These are phyloP conservation scores for Solanum aculeatissimum DNA, from an alignment of 305 asterid genomes.

Conservation along the genomic window DNA sequence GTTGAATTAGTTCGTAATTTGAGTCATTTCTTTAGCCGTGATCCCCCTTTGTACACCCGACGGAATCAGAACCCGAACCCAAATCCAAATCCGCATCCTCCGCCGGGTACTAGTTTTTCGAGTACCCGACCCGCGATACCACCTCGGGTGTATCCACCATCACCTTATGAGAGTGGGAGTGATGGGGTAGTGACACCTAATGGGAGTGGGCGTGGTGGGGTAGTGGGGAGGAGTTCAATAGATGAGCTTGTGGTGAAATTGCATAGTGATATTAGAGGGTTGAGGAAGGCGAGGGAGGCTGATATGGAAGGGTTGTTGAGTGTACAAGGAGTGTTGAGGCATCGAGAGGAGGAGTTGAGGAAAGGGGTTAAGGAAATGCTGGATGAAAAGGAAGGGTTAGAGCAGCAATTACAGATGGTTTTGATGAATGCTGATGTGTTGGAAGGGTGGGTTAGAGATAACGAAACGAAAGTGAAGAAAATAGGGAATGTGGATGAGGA, in stretches of 20 bases:
- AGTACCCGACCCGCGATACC: conserved; percentile 52
- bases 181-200: neutral
- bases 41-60: conserved; percentile 47
- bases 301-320: conserved; percentile 73
- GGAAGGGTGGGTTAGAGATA: conserved; percentile 77
- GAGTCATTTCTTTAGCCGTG: conserved; percentile 54
- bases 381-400: conserved; percentile 83
- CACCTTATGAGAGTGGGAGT: conserved; percentile 23
- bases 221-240: conserved; percentile 47
- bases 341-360: conserved; percentile 46
- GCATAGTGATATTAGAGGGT: conserved; percentile 45
- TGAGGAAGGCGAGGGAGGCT: conserved; percentile 56
- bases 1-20: conserved; percentile 58
- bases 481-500: conserved; percentile 34
- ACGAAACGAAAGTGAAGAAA: conserved; percentile 37
- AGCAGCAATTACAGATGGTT: conserved; percentile 83
- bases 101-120: neutral
- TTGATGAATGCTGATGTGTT: conserved; percentile 64
- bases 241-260: conserved; percentile 50
- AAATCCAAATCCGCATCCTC: neutral
- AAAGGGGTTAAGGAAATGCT: conserved; percentile 73
- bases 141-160: conserved; percentile 52
- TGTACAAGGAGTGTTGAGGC: conserved; percentile 50
- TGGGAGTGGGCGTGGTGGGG: conserved; percentile 54
- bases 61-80: conserved; percentile 31